These are phyloP conservation scores for Claviceps monticola DNA, from an alignment of 2,329 filamentous ascomycete species.

Conservation along the genomic window DNA sequence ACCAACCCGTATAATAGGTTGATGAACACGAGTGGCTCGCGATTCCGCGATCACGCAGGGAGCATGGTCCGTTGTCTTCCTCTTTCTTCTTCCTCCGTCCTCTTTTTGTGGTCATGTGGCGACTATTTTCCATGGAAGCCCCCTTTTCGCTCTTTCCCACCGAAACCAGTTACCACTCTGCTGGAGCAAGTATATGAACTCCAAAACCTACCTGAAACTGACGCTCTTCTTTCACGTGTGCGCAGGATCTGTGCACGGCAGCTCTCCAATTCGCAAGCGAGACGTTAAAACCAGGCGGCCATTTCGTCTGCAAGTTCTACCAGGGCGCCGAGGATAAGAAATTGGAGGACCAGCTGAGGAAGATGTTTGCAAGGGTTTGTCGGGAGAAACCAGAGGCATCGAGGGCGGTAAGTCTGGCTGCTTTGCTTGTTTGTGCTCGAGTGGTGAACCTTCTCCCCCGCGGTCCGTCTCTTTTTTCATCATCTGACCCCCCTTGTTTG, in stretches of 20 bases:
- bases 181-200: too few relatives aligned
- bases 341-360: constrained; percentile 60
- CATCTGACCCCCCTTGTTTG: neutral
- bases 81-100: neutral
- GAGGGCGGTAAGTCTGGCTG: constrained; percentile 49
- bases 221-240: neutral
- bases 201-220: neutral
- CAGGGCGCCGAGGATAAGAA: constrained; percentile 75
- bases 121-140: too few relatives aligned
- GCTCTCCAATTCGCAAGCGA: constrained; percentile 77
- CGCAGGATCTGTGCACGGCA: constrained; percentile 74
- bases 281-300: constrained; percentile 66
- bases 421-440: neutral
- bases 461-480: neutral
- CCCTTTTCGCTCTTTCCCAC: too few relatives aligned
- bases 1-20: constrained; percentile 96
- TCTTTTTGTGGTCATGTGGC: neutral
- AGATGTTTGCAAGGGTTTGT: constrained; percentile 65
- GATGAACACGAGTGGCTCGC: constrained; percentile 94
- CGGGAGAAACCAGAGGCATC: constrained; percentile 89
- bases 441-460: too few relatives aligned
- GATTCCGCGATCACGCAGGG: constrained; percentile 75
- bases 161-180: too few relatives aligned
- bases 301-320: constrained; percentile 97
- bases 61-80: constrained; percentile 64